These are phyloP conservation scores for Amylocystis lapponica DNA, from an alignment of 768 basidiomycete species.

Conservation along the genomic window DNA sequence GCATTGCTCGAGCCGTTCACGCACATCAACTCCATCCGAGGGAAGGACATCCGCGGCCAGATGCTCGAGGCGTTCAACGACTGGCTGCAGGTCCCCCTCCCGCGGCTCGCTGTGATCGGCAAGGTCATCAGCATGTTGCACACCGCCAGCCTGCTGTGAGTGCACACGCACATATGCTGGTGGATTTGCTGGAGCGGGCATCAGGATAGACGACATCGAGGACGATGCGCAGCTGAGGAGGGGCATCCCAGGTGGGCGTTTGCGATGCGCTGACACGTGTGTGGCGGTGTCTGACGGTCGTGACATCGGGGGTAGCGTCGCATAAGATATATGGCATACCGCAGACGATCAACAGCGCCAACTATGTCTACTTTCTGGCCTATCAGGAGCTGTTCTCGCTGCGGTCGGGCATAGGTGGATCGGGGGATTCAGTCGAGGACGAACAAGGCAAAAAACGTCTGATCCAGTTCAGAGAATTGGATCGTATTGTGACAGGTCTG, in stretches of 20 bases:
- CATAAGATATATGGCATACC: conserved; percentile 97
- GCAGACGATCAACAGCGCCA: conserved; percentile 95
- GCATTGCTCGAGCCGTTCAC: conserved; percentile 80
- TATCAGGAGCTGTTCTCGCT: conserved; percentile 77
- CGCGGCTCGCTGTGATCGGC: conserved; percentile 67
- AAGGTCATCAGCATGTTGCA: conserved; percentile 91
- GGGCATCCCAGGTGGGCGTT: conserved; percentile 70
- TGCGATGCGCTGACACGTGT: background rate
- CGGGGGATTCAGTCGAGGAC: conserved; percentile 3
- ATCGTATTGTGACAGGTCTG: conserved; percentile 73
- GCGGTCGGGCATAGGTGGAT: conserved; percentile 21
- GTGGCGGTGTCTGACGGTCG: background rate
- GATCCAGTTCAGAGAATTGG: conserved; percentile 41
- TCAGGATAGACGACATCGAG: conserved; percentile 91
- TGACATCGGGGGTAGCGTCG: conserved; percentile 54
- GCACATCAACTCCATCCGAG: conserved; percentile 78
- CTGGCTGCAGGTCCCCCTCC: conserved; percentile 80
- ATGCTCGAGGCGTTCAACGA: conserved; percentile 90
- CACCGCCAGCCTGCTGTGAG: conserved; percentile 85
- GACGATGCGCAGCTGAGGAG: conserved; percentile 84
- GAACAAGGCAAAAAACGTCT: conserved; percentile 11
- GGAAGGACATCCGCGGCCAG: conserved; percentile 86
- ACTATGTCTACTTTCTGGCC: conserved; percentile 95
- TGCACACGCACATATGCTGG: background rate
- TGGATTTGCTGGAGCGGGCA: conserved; percentile 2